phyloP scores from a whole-genome alignment of 163 green algal genomes.

The Scenedesmus sp. region DNA sequence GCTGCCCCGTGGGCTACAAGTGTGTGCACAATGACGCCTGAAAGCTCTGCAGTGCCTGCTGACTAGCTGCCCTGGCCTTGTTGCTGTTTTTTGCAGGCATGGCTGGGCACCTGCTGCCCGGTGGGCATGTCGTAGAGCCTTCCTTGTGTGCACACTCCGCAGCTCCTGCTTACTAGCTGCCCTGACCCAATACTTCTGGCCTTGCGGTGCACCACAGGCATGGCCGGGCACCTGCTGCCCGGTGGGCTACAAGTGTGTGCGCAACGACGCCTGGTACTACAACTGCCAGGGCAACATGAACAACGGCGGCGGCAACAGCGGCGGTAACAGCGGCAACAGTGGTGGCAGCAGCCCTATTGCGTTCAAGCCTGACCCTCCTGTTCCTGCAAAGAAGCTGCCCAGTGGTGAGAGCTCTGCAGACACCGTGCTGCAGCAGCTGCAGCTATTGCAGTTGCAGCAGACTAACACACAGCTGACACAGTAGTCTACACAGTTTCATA shows the following conservation, averaged over 20 bases:
- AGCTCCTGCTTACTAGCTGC: too few species aligned
- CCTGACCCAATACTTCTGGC: too few species aligned
- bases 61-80: background rate
- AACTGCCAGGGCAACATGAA: conserved; percentile 14
- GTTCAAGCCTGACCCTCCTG: background rate
- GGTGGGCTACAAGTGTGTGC: background rate
- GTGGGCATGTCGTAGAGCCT: background rate
- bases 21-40: conserved; percentile 24
- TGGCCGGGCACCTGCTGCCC: conserved; percentile 16
- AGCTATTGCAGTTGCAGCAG: background rate
- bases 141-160: background rate
- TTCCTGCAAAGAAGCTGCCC: background rate
- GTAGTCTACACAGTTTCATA: background rate
- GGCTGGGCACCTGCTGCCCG: background rate
- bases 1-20: background rate
- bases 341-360: background rate
- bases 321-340: background rate
- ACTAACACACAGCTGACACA: background rate
- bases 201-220: background rate
- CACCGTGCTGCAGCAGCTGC: background rate
- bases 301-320: background rate
- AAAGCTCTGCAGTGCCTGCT: too few species aligned
- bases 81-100: background rate
- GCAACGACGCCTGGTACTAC: conserved; percentile 22
- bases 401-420: background rate